Base-by-base conservation (phyloP, 2,329 filamentous ascomycete species). In the Epichloe bromicola region DNA sequence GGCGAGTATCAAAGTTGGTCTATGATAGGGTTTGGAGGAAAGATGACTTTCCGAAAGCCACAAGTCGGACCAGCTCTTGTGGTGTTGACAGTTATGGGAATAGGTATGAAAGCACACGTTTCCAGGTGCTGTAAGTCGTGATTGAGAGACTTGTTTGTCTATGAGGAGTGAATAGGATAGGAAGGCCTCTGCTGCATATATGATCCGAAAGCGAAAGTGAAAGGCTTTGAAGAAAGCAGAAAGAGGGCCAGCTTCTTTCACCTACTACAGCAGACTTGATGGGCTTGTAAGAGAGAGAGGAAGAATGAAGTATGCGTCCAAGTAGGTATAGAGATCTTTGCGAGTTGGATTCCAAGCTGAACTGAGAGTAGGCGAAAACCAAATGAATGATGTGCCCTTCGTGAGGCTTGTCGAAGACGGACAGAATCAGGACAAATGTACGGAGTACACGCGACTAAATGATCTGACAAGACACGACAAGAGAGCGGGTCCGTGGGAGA, bases 371-470 rank as follows among this genome's bases (percentile, higher is more conserved):
- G 46, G 49, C 52, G 41, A 51, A 23, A 42, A 49, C 49, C 14
- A 33, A 53, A 42, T 33, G 51, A 50, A 44, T 20, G 47, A 52
- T 43, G 46, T 20, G 47, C n/a, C 42, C 38, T 37, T 26, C 38
- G 19, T 47, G 52, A 53, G 49, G 34, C 48, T 53, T 48, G 49
- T 40, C 36, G 23, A 46, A 51, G 40, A 49, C 36, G 34, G 46
- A 46, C 46, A 38, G 30, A 40, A 51, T 48, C 40, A 40, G 49
- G 52, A 49, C 43, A 37, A 48, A 30, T 30, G 30, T 30, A 30
- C 30, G n/a, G 45, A 44, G 44, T 17, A 48, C 48, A 51, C 43
- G 30, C 30, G 45, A 42, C 51, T 46, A 45, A 50, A 46, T 42
- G 45, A 48, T 23, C 39, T 23, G 44, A 49, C 40, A 51, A 51